Evolutionary conservation across 495 filamentous ascomycete species (phyloP).

Genomic region (Lasiosphaeria hispida): DNA sequence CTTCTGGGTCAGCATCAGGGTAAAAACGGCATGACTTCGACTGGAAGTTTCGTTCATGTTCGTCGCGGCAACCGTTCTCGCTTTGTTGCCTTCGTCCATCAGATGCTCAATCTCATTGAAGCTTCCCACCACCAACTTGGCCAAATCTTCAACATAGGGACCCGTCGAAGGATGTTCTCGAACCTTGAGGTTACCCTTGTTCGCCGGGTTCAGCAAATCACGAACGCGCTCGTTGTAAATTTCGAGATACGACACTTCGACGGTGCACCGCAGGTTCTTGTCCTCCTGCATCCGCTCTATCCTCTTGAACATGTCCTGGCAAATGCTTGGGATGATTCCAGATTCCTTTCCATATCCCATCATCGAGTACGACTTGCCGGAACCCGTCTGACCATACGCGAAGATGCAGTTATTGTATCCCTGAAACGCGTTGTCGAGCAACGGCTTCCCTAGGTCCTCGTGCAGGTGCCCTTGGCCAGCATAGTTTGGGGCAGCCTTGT

Average conservation of each 20-base stretch:
- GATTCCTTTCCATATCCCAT: slow-evolving; percentile 98
- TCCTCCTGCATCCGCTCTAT: slow-evolving; percentile 74
- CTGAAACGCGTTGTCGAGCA: slow-evolving; percentile 97
- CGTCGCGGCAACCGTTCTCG: slow-evolving; percentile 94
- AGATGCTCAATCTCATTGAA: slow-evolving; percentile 95
- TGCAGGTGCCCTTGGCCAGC: slow-evolving; percentile 90
- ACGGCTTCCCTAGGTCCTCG: slow-evolving; percentile 79
- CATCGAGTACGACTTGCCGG: slow-evolving; percentile 99
- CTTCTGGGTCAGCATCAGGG: slow-evolving; percentile 91
- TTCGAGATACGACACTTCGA: slow-evolving; percentile 98
- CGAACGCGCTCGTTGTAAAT: slow-evolving; percentile 99
- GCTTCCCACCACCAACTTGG: slow-evolving; percentile 94
- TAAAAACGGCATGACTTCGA: slow-evolving; percentile 97
- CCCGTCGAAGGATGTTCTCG: slow-evolving; percentile 96
- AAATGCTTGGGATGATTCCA: slow-evolving; percentile 97
- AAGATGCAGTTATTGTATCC: slow-evolving; percentile 99
- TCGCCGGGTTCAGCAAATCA: slow-evolving; percentile 92
- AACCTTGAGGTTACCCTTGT: slow-evolving; percentile 95
- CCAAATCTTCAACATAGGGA: slow-evolving; percentile 96
- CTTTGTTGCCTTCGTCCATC: slow-evolving; percentile 99
- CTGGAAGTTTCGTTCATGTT: slow-evolving; percentile 99
- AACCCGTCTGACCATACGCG: slow-evolving; percentile 97
- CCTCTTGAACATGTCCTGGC: slow-evolving; percentile 92
- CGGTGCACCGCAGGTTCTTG: slow-evolving; percentile 78
- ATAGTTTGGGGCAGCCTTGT: slow-evolving; percentile 74